Percentiles rank a stretch among this genome's conserved stretches.
These are phyloP conservation scores for Lasiosphaeriaceae sp. DNA, from an alignment of 495 filamentous ascomycete genomes.

Conservation along the genomic window DNA sequence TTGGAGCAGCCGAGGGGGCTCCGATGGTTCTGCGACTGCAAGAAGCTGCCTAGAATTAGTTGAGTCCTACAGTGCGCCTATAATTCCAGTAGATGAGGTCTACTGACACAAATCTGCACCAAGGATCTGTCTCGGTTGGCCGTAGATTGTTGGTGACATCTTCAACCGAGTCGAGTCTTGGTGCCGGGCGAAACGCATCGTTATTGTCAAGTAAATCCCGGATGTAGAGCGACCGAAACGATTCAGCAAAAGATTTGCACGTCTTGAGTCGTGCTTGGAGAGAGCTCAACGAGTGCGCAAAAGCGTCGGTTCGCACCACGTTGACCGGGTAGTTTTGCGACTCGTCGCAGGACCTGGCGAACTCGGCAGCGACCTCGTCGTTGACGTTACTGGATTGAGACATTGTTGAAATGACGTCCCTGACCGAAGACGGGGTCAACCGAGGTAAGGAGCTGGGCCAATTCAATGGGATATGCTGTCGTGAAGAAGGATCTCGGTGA, in stretches of 20 bases:
- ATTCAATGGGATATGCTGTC: too few species aligned
- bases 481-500: too few species aligned
- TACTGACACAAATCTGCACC: slow-evolving; percentile 9
- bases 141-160: neutral
- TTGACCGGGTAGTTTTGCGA: slow-evolving; percentile 6
- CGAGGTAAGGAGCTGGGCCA: too few species aligned
- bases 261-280: neutral
- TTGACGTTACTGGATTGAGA: too few species aligned
- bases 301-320: slow-evolving; percentile 3
- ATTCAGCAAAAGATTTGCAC: neutral
- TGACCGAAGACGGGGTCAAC: too few species aligned
- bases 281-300: neutral
- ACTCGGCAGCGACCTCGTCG: neutral
- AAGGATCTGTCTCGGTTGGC: slow-evolving; percentile 3
- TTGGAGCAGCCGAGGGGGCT: slow-evolving; percentile 24
- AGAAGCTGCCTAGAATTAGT: slow-evolving; percentile 21
- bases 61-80: neutral
- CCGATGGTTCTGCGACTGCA: slow-evolving; percentile 29
- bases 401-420: too few species aligned
- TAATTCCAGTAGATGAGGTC: neutral
- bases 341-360: neutral
- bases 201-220: slow-evolving; percentile 1
- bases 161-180: slow-evolving; percentile 1
- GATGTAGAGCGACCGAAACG: slow-evolving; percentile 2
- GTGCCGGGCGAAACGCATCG: neutral